These are phyloP conservation scores for Vitis rotundifolia DNA, from an alignment of 164 flowering plant species.

Conservation along the genomic window DNA sequence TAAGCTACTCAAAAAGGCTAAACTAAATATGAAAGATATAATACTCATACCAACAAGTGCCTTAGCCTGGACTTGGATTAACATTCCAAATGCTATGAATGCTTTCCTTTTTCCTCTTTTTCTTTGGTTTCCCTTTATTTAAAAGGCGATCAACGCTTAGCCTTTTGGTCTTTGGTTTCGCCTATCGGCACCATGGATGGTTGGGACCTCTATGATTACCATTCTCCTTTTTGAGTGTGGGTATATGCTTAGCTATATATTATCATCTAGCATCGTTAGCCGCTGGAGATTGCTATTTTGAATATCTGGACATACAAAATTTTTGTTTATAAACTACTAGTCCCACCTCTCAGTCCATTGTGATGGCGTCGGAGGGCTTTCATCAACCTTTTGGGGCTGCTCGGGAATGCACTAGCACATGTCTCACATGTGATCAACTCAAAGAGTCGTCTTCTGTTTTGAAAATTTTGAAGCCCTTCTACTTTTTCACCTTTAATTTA, in stretches of 20 bases:
- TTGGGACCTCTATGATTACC: slow-evolving; percentile 16
- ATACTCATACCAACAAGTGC: slow-evolving; percentile 1
- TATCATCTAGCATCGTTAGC: too few relatives aligned
- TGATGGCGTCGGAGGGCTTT: too few relatives aligned
- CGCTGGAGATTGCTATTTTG: too few relatives aligned
- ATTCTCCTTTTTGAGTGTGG: slow-evolving; percentile 1
- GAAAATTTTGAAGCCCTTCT: too few relatives aligned
- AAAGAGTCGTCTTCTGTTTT: too few relatives aligned
- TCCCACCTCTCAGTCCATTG: too few relatives aligned
- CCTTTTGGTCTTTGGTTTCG: not conserved
- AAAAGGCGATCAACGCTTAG: slow-evolving; percentile 2
- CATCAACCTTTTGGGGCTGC: too few relatives aligned
- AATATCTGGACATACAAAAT: not conserved
- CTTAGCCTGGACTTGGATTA: not conserved
- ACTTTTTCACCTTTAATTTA: too few relatives aligned
- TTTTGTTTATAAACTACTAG: not conserved
- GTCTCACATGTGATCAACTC: too few relatives aligned
- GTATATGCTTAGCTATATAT: not conserved
- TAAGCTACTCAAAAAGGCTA: slow-evolving; percentile 3
- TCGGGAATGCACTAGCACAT: too few relatives aligned
- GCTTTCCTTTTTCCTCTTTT: not conserved
- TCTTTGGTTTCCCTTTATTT: not conserved
- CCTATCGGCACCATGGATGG: not conserved
- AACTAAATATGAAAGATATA: slow-evolving; percentile 1
- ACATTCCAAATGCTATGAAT: not conserved